These are phyloP conservation scores for Nemania sp. DNA, from an alignment of 2,329 filamentous ascomycete species.

Conservation along the genomic window DNA sequence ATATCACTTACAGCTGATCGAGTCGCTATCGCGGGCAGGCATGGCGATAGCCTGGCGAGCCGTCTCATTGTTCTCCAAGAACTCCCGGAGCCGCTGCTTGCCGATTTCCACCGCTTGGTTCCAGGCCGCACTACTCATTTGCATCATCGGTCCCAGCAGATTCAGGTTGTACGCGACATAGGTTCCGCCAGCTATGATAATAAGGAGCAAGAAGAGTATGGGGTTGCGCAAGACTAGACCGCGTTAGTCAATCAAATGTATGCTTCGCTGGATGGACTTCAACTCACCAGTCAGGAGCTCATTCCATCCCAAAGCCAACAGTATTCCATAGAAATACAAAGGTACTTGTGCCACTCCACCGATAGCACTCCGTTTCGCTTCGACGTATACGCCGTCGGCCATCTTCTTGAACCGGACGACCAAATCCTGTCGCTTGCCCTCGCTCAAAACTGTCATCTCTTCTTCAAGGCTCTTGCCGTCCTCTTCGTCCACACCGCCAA, in stretches of 20 bases:
- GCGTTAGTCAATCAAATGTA: conserved; percentile 20
- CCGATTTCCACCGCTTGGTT: conserved; percentile 87
- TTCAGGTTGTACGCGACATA: conserved; percentile 95
- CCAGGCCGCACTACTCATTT: conserved; percentile 89
- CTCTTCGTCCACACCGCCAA: conserved; percentile 92
- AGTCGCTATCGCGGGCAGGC: conserved; percentile 55
- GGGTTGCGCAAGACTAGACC: conserved; percentile 85
- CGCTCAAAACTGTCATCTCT: conserved; percentile 92
- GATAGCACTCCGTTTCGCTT: conserved; percentile 95
- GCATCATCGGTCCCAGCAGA: conserved; percentile 91
- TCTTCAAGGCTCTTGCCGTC: conserved; percentile 94
- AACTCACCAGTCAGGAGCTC: conserved; percentile 88
- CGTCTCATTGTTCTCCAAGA: conserved; percentile 83
- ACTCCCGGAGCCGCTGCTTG: conserved; percentile 88
- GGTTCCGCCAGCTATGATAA: conserved; percentile 73
- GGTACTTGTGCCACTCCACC: conserved; percentile 93
- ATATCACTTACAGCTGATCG: conserved; percentile 47
- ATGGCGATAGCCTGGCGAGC: conserved; percentile 83
- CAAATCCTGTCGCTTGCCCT: conserved; percentile 87
- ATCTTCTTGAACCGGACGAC: conserved; percentile 97
- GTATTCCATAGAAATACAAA: conserved; percentile 87
- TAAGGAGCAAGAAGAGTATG: conserved; percentile 85
- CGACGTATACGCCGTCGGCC: conserved; percentile 95
- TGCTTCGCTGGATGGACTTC: background rate
- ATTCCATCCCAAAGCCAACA: conserved; percentile 96